Evolutionary conservation across 2,329 filamentous ascomycete genomes (phyloP).

Genomic region (Dactylellina haptotyla): DNA sequence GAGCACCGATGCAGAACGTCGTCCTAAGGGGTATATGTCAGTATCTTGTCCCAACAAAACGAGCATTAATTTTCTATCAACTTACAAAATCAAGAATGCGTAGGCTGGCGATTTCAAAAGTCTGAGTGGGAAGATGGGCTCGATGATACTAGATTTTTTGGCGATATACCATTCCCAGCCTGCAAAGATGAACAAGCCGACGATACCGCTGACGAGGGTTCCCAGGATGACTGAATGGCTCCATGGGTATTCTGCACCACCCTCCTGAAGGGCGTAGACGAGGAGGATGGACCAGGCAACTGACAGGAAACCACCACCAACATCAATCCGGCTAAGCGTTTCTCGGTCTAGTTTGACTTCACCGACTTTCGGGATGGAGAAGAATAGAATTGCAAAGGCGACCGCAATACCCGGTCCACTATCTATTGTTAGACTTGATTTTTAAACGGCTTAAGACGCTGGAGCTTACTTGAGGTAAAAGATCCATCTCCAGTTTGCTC

Average conservation of each 20-base stretch:
- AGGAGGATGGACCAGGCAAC: conserved; percentile 63
- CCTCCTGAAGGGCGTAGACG: conserved; percentile 65
- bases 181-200: conserved; percentile 59
- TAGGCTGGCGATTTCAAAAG: conserved; percentile 60
- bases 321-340: conserved; percentile 59
- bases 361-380: conserved; percentile 59
- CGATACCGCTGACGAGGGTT: conserved; percentile 56
- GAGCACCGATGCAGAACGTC: conserved; percentile 59
- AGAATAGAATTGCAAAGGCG: conserved; percentile 57
- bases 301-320: conserved; percentile 59
- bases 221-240: conserved; percentile 61
- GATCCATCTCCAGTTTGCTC: conserved; percentile 66
- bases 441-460: neutral
- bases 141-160: conserved; percentile 24
- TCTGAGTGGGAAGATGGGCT: conserved; percentile 61
- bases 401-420: conserved; percentile 60
- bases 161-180: conserved; percentile 58
- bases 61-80: conserved; percentile 9
- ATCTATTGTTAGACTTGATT: neutral
- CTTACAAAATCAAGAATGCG: conserved; percentile 60
- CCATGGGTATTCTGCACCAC: conserved; percentile 63
- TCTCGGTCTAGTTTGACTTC: conserved; percentile 55
- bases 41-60: neutral
- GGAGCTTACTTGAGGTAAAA: conserved; percentile 64
- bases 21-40: conserved; percentile 27